Evolutionary conservation across 441 rosid species (phyloP).

Genomic region (Rhodomyrtus psidioides): DNA sequence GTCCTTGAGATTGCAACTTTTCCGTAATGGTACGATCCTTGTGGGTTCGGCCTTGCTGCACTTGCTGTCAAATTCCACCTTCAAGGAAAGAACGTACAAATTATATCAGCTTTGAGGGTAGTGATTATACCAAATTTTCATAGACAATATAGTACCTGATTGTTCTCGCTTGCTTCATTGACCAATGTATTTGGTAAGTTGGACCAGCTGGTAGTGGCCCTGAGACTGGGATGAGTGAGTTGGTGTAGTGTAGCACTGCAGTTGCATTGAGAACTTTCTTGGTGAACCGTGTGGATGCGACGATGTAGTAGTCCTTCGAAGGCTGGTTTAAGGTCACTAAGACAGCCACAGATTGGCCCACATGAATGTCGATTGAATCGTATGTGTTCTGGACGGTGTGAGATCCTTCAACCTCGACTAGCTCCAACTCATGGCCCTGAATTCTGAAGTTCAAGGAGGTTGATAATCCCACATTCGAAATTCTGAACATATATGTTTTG

Average conservation of each 20-base stretch:
- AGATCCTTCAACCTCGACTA: conserved; percentile 77
- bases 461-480: conserved; percentile 62
- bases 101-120: not conserved
- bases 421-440: conserved; percentile 62
- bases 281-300: conserved; percentile 70
- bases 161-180: conserved; percentile 81
- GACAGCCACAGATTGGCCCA: conserved; percentile 60
- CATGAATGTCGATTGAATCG: conserved; percentile 62
- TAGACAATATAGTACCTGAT: conserved; percentile 32
- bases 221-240: conserved; percentile 40
- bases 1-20: conserved; percentile 35
- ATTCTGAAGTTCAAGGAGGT: conserved; percentile 75
- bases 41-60: conserved; percentile 91
- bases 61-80: conserved; percentile 78
- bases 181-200: conserved; percentile 63
- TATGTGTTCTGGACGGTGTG: conserved; percentile 58
- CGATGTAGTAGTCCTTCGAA: conserved; percentile 48
- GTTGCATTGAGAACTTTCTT: conserved; percentile 38
- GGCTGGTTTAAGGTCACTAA: conserved; percentile 28
- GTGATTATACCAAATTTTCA: too few relatives aligned
- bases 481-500: conserved; percentile 48
- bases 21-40: conserved; percentile 85
- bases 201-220: conserved; percentile 61
- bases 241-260: conserved; percentile 48
- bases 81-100: not conserved